Evolutionary conservation across 768 basidiomycete species (phyloP), one percentile per base, ranked within the genome.

Genomic region (Lactarius sanguifluus): DNA sequence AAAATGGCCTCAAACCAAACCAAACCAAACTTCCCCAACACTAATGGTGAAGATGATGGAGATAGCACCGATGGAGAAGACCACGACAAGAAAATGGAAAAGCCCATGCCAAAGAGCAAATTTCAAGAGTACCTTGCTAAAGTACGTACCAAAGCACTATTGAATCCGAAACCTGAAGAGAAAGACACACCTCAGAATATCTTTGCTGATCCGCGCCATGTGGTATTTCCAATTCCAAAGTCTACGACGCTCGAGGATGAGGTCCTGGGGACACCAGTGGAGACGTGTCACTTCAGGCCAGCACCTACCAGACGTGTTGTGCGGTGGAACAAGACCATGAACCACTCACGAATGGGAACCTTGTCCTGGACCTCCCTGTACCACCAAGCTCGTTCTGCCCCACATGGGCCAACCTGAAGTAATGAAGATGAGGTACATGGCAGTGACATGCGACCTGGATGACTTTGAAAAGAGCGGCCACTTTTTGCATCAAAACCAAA

Each of bases 371-470:
- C 70, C 79, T 95, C 64, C 82, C 85, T 57, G 91, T 97, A 2
- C 96, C 96, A 7, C 87, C 91, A 5, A 90, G 72, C 81, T 98
- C 45, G 85, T 94, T 23, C 76, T 97, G 65, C 89, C 91, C 36
- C 76, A 90, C 72, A 76, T 82, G 56, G 85, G 89, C 64, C 84
- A 89, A 71, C 81, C 85, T 56, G 92, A 95, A 76, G 91, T 88
- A 73, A 86, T 80, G 70, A 83, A 85, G 73, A 85, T 87, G 30
- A 81, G 91, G 65, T 94, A 89, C 75, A 94, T 94, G 5, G 94
- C 93, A 0, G 90, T 96, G 6, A 97, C 94, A 12, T 94, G 94
- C 75, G 94, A 95, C 74, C 95, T 96, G 1, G 92, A 98, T 73
- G 89, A 96, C 41, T 97, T 96, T 73, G 87, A 91, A 76, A 76